Evolutionary conservation across 352 stramenopile genomes (phyloP).

Genomic region (Globisporangium orthogonon): DNA sequence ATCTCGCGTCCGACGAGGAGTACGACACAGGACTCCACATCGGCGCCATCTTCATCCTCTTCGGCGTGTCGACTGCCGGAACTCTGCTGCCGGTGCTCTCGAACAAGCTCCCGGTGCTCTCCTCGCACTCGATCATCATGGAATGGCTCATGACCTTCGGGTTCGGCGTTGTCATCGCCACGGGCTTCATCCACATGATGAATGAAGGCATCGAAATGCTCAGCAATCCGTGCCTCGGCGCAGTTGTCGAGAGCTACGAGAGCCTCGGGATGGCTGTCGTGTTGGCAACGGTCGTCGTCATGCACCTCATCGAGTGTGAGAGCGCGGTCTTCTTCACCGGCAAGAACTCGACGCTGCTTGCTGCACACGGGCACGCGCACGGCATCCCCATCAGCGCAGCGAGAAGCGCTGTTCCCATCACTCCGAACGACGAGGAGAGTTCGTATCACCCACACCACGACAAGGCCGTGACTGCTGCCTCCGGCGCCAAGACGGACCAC

Average conservation of each 20-base stretch:
- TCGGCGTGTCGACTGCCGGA: constrained; percentile 35
- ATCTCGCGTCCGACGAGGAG: constrained; percentile 22
- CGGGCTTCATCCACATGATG: constrained; percentile 70
- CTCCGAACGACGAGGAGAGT: constrained; percentile 5
- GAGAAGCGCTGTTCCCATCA: background rate
- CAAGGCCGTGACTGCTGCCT: background rate
- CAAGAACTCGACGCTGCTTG: constrained; percentile 17
- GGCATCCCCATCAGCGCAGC: background rate
- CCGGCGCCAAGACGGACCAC: constrained; percentile 13
- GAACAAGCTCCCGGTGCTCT: constrained; percentile 29
- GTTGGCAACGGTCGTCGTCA: constrained; percentile 51
- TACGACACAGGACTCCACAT: constrained; percentile 51
- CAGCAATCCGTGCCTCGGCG: constrained; percentile 44
- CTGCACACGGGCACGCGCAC: constrained; percentile 25
- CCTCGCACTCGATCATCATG: constrained; percentile 29
- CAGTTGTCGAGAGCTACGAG: constrained; percentile 43
- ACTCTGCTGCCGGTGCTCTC: constrained; percentile 31
- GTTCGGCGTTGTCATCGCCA: constrained; percentile 61
- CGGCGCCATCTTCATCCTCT: constrained; percentile 47
- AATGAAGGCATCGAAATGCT: constrained; percentile 53
- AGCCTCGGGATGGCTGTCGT: constrained; percentile 49
- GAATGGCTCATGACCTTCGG: constrained; percentile 50
- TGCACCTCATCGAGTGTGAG: constrained; percentile 65
- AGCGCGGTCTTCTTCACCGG: constrained; percentile 44
- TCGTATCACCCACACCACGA: background rate